Evolutionary conservation across 2,329 filamentous ascomycete genomes (phyloP).

Genomic region (Tetracladium maxilliforme): DNA sequence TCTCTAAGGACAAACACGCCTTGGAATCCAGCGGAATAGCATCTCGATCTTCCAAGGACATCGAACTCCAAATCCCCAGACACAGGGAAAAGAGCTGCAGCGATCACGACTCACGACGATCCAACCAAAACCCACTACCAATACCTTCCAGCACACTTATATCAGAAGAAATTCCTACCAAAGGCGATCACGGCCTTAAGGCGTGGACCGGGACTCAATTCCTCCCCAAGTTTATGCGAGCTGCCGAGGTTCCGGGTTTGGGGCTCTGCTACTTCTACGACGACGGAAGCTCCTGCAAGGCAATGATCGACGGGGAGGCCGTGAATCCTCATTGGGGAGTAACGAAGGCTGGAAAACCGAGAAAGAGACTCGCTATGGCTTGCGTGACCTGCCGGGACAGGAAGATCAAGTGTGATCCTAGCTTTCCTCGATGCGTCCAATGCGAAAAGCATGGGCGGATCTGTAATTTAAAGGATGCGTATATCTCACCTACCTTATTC

Average conservation of each 20-base stretch:
- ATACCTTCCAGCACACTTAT: no score
- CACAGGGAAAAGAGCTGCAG: no score
- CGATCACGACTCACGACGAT: no score
- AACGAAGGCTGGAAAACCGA: conserved; percentile 85
- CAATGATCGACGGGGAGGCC: conserved; percentile 68
- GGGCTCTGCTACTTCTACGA: conserved; percentile 78
- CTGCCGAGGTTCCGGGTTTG: conserved; percentile 58
- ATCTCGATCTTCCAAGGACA: no score
- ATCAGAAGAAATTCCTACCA: no score
- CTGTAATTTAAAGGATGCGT: conserved; percentile 80
- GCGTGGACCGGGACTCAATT: conserved; percentile 58
- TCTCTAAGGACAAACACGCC: no score
- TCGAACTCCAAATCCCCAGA: no score
- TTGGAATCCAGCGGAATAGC: no score
- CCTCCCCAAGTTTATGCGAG: conserved; percentile 47
- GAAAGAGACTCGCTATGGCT: conserved; percentile 83
- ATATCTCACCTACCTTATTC: no score
- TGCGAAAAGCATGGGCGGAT: conserved; percentile 81
- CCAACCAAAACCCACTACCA: no score
- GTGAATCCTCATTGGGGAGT: conserved; percentile 90
- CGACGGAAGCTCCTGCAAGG: conserved; percentile 70
- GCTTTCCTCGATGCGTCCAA: conserved; percentile 74
- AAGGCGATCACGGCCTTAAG: conserved; percentile 49
- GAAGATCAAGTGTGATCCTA: conserved; percentile 94
- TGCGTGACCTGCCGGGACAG: conserved; percentile 89